Base-by-base conservation (phyloP, 306 rosid species). In the Glycine latifolia region DNA sequence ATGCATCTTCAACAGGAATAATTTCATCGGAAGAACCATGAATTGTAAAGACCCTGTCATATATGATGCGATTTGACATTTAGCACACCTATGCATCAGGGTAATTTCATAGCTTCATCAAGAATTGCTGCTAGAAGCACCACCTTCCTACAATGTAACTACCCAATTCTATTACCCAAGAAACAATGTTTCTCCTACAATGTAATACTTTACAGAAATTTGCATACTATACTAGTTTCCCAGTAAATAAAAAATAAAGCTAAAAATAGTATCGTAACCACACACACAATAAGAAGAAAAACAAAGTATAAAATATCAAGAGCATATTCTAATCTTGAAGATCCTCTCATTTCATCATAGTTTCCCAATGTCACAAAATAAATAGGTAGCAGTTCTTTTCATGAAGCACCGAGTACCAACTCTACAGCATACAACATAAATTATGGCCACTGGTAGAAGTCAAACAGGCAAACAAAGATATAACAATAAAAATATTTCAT, bases 1-100 rank as follows among this genome's bases (percentile, higher is more conserved):
- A 69, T 17, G 97, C 94, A 74, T 91, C 92, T 74, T 87, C 85
- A 53, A 91, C 88, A 0, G 85, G 87, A 58, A 87, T 79, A 75
- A 79, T 48, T 71, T 81, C 81, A 44, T 91, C 97, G 2, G 82
- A 89, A 65, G 91, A 73, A 82, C 98, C 98, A 82, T 94, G 97
- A 71, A 91, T 69, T 20, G 94, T 91, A 8, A 88, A 46, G 55
- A 94, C 92, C 91, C 97, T 94, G 87, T 61, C 39, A 76, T 44
- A 54, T 44, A 69, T 43, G 37, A 79, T 33, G 68, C 33, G 13
- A 48, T 69, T 55, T 50, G 49, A 60, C 67, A 80, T 85, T 80
- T 62, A 85, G 59, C 76, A 85, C 48, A 71, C 35, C 17, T 3
- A 39, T 79, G 41, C 46, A 53, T 41, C 56, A 62, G 31, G 67